Conservation (phyloP, 257 asterid genomes). For the Nicotiana obtusifolia region DNA sequence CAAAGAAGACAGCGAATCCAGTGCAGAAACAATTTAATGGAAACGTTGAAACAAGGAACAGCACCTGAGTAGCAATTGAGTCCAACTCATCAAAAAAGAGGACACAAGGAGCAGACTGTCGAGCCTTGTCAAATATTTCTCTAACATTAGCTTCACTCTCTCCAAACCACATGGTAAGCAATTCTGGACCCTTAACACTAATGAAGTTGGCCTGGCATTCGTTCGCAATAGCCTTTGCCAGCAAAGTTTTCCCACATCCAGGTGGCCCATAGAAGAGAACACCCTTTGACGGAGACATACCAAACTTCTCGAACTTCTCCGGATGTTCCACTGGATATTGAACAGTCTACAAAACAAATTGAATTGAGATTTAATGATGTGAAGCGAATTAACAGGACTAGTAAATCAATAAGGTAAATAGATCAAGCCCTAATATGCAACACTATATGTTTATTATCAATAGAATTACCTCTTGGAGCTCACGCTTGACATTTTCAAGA, state of each 20-base stretch:
- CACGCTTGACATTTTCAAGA: slow-evolving; percentile 82
- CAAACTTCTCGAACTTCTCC: slow-evolving; percentile 89
- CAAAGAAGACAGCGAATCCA: neutral
- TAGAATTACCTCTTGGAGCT: slow-evolving; percentile 77
- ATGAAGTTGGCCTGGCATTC: slow-evolving; percentile 95
- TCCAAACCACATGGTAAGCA: slow-evolving; percentile 97
- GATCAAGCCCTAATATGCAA: neutral
- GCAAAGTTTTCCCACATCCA: slow-evolving; percentile 84
- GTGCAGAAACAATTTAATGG: neutral
- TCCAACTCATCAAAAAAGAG: slow-evolving; percentile 90
- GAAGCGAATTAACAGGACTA: neutral
- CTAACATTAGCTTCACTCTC: slow-evolving; percentile 95
- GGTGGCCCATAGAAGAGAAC: slow-evolving; percentile 94
- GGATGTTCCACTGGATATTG: slow-evolving; percentile 99
- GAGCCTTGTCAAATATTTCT: slow-evolving; percentile 88
- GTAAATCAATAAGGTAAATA: neutral
- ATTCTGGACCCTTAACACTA: slow-evolving; percentile 86
- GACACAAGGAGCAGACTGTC: slow-evolving; percentile 89
- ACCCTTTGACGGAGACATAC: slow-evolving; percentile 95
- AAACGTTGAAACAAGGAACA: slow-evolving; percentile 1
- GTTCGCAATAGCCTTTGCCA: slow-evolving; percentile 90
- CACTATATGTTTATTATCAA: neutral
- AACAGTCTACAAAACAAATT: slow-evolving; percentile 51
- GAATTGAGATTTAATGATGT: neutral
- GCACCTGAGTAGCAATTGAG: slow-evolving; percentile 93